Evolutionary conservation across 306 rosid species (phyloP).

Genomic region (Trifolium subterraneum): DNA sequence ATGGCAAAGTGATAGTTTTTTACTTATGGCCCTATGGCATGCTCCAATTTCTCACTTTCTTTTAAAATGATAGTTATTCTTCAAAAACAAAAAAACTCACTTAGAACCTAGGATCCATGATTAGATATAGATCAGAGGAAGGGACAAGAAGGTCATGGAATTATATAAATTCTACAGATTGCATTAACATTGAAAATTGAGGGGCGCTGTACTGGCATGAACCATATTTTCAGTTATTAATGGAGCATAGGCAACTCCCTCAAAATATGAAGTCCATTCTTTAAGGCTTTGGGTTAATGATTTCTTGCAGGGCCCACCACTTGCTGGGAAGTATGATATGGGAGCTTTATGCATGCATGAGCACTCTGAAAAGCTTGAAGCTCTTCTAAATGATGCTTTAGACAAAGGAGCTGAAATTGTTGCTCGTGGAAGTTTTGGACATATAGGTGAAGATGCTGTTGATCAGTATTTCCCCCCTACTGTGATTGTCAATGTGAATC

Average conservation of each 20-base stretch:
- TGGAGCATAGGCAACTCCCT: conserved; percentile 5
- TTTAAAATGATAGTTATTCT: not conserved
- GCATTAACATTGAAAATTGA: not conserved
- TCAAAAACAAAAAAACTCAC: not conserved
- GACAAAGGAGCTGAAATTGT: conserved; percentile 89
- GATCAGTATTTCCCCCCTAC: conserved; percentile 94
- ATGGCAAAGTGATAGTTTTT: not conserved
- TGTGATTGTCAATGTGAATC: conserved; percentile 83
- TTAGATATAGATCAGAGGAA: not conserved
- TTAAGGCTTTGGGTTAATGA: conserved; percentile 21
- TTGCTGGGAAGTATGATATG: conserved; percentile 88
- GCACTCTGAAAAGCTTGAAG: conserved; percentile 93
- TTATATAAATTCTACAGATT: not conserved
- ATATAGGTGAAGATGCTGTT: conserved; percentile 86
- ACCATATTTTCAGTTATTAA: not conserved
- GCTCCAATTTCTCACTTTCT: not conserved
- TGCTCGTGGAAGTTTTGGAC: conserved; percentile 91
- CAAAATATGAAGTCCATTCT: conserved; percentile 3
- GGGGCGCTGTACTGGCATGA: not conserved
- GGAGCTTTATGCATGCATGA: conserved; percentile 94
- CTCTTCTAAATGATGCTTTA: conserved; percentile 82
- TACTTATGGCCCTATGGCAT: not conserved
- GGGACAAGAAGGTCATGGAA: not conserved
- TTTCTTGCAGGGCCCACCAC: conserved; percentile 84
- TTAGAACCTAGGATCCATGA: not conserved